These are phyloP conservation scores for Polysphondylium violaceum DNA, from an alignment of 78 protist genomes.

Conservation along the genomic window DNA sequence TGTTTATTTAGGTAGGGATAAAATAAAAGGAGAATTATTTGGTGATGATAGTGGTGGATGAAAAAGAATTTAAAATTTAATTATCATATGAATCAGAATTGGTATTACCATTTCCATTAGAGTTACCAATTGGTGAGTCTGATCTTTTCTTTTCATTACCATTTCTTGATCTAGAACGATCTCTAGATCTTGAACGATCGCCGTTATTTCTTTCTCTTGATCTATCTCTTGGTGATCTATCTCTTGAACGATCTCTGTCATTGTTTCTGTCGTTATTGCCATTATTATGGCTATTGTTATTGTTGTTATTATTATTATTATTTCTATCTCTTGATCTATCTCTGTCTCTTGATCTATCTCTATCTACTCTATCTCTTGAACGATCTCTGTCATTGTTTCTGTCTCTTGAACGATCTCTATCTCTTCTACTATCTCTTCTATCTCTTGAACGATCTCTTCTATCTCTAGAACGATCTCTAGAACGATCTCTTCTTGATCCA, in stretches of 20 bases:
- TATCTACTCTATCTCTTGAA: constrained; percentile 23
- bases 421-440: background rate
- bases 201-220: constrained; percentile 10
- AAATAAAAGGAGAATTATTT: too few relatives aligned
- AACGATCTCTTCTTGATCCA: constrained; percentile 24
- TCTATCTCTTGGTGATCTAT: background rate
- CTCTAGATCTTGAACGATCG: constrained; percentile 54
- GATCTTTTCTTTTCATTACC: constrained; percentile 50
- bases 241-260: constrained; percentile 43
- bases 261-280: background rate
- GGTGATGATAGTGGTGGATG: too few relatives aligned
- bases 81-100: too few relatives aligned
- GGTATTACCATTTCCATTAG: too few relatives aligned
- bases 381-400: constrained; percentile 11
- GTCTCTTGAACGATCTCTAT: constrained; percentile 29
- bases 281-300: background rate
- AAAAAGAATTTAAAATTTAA: too few relatives aligned
- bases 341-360: constrained; percentile 19
- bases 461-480: constrained; percentile 61
- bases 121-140: too few relatives aligned
- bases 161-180: constrained; percentile 28
- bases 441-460: constrained; percentile 12
- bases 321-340: background rate
- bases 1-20: too few relatives aligned
- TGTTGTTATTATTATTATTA: background rate